Conservation (phyloP, 495 filamentous ascomycete genomes). For the Cudoniella acicularis region DNA sequence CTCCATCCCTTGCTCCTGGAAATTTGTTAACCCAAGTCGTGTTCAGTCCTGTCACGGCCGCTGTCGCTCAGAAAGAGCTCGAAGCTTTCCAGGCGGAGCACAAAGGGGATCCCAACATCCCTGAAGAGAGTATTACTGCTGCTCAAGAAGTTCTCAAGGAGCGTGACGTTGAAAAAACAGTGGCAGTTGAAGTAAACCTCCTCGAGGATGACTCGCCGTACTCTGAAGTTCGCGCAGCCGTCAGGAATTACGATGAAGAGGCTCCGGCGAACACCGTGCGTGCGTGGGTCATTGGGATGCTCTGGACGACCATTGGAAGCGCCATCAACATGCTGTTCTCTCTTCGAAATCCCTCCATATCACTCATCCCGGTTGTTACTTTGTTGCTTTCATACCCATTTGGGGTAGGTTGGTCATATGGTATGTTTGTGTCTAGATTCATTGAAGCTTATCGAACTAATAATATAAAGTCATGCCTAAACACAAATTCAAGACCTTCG, state of each 20-base stretch:
- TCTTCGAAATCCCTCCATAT: constrained; percentile 55
- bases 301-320: constrained; percentile 57
- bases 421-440: constrained; percentile 17
- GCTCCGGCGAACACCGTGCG: constrained; percentile 65
- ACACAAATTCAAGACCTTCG: constrained; percentile 47
- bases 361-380: constrained; percentile 30
- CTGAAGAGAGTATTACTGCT: constrained; percentile 55
- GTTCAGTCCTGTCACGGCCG: background rate
- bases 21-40: background rate
- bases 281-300: constrained; percentile 66
- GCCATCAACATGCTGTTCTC: constrained; percentile 65
- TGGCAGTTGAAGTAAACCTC: constrained; percentile 53
- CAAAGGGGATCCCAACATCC: constrained; percentile 58
- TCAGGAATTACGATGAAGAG: constrained; percentile 60
- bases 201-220: constrained; percentile 64
- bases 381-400: constrained; percentile 31
- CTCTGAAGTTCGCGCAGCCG: constrained; percentile 53
- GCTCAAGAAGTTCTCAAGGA: constrained; percentile 56
- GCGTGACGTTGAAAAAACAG: constrained; percentile 46
- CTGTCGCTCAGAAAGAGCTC: background rate
- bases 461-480: constrained; percentile 33
- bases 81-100: background rate
- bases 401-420: constrained; percentile 21
- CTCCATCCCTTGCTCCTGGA: background rate
- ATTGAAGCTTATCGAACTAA: background rate